A percentile compares a stretch with the other conserved stretches of the same genome.
phyloP scores from a whole-genome alignment of 2,329 filamentous ascomycete species.

The Triangularia setosa region DNA sequence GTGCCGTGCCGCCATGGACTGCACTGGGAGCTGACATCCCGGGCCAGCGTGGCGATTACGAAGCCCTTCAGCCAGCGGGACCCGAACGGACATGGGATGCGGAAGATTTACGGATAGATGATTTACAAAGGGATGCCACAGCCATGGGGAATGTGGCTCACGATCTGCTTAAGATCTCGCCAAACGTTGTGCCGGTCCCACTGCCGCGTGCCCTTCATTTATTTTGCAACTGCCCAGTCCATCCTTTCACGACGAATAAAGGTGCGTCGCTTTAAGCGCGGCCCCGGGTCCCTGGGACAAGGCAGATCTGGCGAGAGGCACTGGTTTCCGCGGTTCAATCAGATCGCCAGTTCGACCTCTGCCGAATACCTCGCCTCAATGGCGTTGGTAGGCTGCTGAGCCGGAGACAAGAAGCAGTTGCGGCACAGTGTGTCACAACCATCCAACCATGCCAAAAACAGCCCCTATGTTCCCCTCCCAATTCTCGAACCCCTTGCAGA shows the following conservation, averaged over 20 bases:
- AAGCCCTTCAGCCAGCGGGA: slow-evolving; percentile 11
- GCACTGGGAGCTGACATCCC: slow-evolving; percentile 21
- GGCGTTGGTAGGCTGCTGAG: slow-evolving; percentile 12
- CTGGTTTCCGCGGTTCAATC: slow-evolving; percentile 10
- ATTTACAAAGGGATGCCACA: not conserved
- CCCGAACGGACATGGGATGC: not conserved
- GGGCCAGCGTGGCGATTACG: slow-evolving; percentile 6
- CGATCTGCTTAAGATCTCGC: slow-evolving; percentile 8
- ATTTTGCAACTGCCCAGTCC: not conserved
- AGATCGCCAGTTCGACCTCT: not conserved
- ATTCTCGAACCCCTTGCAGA: not conserved
- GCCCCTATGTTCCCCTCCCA: slow-evolving; percentile 2
- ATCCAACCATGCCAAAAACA: slow-evolving; percentile 18
- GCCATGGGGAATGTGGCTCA: not conserved
- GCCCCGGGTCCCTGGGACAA: not conserved
- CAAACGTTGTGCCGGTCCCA: not conserved
- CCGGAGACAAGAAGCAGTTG: slow-evolving; percentile 12
- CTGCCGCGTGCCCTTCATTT: slow-evolving; percentile 4
- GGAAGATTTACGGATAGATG: not conserved
- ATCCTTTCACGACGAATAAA: slow-evolving; percentile 2
- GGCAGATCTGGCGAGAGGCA: slow-evolving; percentile 11
- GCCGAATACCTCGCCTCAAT: not conserved
- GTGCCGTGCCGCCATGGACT: slow-evolving; percentile 28
- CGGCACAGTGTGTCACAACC: slow-evolving; percentile 19
- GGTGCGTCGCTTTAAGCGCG: not conserved